Conservation (phyloP, 2,329 filamentous ascomycete species). For the Botrytis medusae region DNA sequence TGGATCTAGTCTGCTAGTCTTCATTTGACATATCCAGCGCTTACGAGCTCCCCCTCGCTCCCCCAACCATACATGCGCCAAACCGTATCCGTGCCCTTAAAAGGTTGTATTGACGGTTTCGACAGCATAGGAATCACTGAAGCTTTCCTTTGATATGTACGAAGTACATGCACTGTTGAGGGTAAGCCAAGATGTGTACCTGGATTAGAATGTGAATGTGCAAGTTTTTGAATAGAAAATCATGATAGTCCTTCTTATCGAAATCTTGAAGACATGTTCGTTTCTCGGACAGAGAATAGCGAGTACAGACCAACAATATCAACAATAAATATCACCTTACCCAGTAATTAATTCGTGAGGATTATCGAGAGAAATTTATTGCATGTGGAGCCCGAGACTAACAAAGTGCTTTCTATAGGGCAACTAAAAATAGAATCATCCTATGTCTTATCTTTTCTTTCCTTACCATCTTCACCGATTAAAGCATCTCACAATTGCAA, state of each 20-base stretch:
- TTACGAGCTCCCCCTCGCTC: background rate
- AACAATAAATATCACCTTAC: background rate
- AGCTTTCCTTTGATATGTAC: background rate
- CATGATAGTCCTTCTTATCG: background rate
- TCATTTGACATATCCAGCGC: slow-evolving; percentile 13
- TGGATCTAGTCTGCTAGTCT: slow-evolving; percentile 18
- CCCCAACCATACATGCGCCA: slow-evolving; percentile 6
- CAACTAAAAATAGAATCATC: slow-evolving; percentile 16
- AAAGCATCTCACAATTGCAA: slow-evolving; percentile 1
- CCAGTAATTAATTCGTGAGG: background rate
- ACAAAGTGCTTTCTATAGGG: background rate
- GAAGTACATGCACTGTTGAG: background rate
- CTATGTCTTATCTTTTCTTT: background rate
- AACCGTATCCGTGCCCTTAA: slow-evolving; percentile 9
- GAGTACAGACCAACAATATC: background rate
- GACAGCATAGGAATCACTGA: background rate
- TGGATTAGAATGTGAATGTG: background rate
- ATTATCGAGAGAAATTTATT: background rate
- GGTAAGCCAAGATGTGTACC: background rate
- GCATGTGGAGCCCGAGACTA: slow-evolving; percentile 3
- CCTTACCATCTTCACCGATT: background rate
- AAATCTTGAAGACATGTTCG: background rate
- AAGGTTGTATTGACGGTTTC: slow-evolving; percentile 2
- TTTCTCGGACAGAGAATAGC: background rate
- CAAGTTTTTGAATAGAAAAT: background rate